Conservation (phyloP, 1,284 basidiomycete genomes). For the Rhodotorula sp. region DNA sequence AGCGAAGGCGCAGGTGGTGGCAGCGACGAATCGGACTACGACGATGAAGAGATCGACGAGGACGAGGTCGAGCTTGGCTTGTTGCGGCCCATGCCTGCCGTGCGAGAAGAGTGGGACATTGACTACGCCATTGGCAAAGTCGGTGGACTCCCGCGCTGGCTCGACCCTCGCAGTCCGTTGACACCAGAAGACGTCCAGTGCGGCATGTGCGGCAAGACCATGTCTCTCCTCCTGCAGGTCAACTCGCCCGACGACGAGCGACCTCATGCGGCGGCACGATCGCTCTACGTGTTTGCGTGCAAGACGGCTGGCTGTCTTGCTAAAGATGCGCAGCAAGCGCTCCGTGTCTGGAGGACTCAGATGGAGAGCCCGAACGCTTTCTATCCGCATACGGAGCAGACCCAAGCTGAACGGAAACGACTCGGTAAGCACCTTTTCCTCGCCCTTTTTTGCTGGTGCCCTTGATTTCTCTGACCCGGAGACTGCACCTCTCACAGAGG, state of each 20-base stretch:
- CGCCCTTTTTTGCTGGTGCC: too few species aligned
- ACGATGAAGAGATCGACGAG: slow-evolving; percentile 32
- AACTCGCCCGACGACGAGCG: slow-evolving; percentile 39
- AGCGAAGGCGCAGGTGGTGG: slow-evolving; percentile 4
- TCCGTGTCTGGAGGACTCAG: slow-evolving; percentile 31
- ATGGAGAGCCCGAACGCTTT: slow-evolving; percentile 38
- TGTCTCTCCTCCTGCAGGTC: slow-evolving; percentile 35
- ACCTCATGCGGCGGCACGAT: slow-evolving; percentile 29
- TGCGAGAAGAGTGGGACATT: slow-evolving; percentile 34
- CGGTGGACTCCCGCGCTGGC: slow-evolving; percentile 28
- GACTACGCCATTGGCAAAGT: slow-evolving; percentile 37
- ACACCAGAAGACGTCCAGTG: slow-evolving; percentile 18
- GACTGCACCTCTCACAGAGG: slow-evolving; percentile 1
- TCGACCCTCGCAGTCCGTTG: slow-evolving; percentile 34
- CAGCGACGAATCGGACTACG: slow-evolving; percentile 15
- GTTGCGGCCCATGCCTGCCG: slow-evolving; percentile 21
- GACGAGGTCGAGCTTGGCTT: slow-evolving; percentile 39
- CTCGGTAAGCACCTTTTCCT: neutral
- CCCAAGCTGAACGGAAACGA: slow-evolving; percentile 6
- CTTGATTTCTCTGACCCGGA: too few species aligned
- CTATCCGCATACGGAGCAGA: slow-evolving; percentile 34
- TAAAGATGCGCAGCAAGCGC: neutral
- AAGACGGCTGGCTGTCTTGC: slow-evolving; percentile 12
- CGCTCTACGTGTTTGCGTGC: slow-evolving; percentile 37
- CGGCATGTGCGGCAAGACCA: slow-evolving; percentile 17